A percentile compares a stretch with the other conserved stretches of the same genome.
phyloP scores from a whole-genome alignment of 2,329 filamentous ascomycete species.

The Ophiostoma australiae region DNA sequence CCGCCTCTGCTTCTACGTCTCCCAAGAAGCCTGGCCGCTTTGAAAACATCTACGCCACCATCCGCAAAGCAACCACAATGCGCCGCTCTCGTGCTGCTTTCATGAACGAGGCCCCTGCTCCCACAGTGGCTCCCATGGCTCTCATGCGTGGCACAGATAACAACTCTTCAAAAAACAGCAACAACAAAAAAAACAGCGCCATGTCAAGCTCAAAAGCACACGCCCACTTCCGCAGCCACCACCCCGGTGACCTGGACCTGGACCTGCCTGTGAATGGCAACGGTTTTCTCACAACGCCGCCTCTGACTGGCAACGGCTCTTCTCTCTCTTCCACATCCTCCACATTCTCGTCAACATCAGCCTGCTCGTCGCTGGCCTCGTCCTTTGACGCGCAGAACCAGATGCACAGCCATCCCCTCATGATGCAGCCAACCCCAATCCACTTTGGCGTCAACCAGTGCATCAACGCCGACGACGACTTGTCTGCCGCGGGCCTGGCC shows the following conservation, averaged over 20 bases:
- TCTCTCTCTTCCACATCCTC: slow-evolving; percentile 22
- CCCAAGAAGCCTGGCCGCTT: slow-evolving; percentile 32
- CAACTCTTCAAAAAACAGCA: neutral
- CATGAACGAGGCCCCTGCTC: slow-evolving; percentile 21
- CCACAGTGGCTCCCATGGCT: slow-evolving; percentile 27
- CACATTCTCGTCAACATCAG: neutral
- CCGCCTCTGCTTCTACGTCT: slow-evolving; percentile 5
- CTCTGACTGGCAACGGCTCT: slow-evolving; percentile 22
- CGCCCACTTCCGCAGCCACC: slow-evolving; percentile 20
- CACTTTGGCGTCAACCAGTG: neutral
- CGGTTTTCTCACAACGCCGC: slow-evolving; percentile 22
- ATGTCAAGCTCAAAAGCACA: slow-evolving; percentile 11
- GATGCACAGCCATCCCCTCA: slow-evolving; percentile 14
- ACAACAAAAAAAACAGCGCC: neutral
- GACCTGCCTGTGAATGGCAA: neutral
- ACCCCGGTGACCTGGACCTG: slow-evolving; percentile 13
- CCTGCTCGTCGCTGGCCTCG: slow-evolving; percentile 22
- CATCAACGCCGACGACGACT: neutral
- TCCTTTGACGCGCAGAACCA: slow-evolving; percentile 19
- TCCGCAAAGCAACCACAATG: slow-evolving; percentile 32
- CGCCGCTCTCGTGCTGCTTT: slow-evolving; percentile 25
- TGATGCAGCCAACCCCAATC: slow-evolving; percentile 9
- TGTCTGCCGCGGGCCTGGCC: slow-evolving; percentile 7
- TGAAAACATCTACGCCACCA: slow-evolving; percentile 33
- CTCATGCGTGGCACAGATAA: slow-evolving; percentile 21